Base-by-base conservation (phyloP, 2,329 filamentous ascomycete species). In the Lasiodiplodia gonubiensis region DNA sequence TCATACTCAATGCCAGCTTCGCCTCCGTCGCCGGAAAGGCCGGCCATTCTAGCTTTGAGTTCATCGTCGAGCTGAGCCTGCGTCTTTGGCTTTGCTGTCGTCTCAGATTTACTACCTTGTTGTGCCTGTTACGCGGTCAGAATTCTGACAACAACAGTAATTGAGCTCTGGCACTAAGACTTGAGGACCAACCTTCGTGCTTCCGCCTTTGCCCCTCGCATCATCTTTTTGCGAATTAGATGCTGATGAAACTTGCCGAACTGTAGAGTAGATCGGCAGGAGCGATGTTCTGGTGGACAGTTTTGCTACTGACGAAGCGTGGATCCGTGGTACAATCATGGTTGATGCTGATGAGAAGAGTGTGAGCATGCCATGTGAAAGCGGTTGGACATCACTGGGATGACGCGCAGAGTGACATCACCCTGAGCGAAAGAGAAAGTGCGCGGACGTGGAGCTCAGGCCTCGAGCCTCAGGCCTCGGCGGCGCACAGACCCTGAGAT, bases 1-100 rank as follows among this genome's bases (percentile, higher is more conserved):
- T 94, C 91, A 69, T 91, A 90, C 76, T 93, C 91, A 4, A 94
- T 80, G 0, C 91, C 92, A 3, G 90, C 83, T 30, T 85, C 86
- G 10, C 92, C 91, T 4, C 91, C 91, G 51, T 89, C 90, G 0
- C 91, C 91, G 0, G 89, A 84, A 35, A 90, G 81, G 12, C 84
- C 86, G 71, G 91, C 88, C 72, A 94, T 83, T 69, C 88, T 91
- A 68, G 84, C 76, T 49, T 84, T 83, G 27, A 94, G 76, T 71
- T 93, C 90, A 69, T 87, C 86, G 72, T 94, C 91, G 1, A 87
- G 76, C 72, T 93, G 83, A 0, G 86, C 82, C 67, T 86, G 81
- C 0, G 68, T 51, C 60, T 51, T 54, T 11, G 68, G 33, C 55
- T 30, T 33, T 16, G 57, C 7, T 52, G 54, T 55, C n/a, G 57